These are phyloP conservation scores for Vaccinium corymbosum DNA, from an alignment of 148 eudicot species.

Conservation along the genomic window DNA sequence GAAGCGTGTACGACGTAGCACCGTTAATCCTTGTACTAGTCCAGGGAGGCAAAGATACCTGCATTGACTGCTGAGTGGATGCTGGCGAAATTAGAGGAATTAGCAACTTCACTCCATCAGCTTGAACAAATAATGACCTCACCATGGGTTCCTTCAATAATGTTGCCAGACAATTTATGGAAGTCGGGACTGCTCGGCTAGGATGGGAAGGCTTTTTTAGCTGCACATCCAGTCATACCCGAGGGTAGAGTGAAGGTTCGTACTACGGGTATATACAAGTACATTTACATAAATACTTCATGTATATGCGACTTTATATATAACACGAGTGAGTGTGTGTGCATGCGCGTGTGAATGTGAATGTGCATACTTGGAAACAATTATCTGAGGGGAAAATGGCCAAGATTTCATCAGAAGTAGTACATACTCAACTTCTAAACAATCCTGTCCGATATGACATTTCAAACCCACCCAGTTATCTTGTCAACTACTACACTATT, in stretches of 20 bases:
- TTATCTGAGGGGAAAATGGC: background rate
- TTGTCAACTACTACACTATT: background rate
- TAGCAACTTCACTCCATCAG: conserved; percentile 92
- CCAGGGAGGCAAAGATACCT: conserved; percentile 39
- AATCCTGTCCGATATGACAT: background rate
- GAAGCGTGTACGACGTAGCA: background rate
- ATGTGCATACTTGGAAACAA: background rate
- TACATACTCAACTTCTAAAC: background rate
- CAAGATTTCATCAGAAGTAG: background rate
- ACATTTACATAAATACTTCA: background rate
- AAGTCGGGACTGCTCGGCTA: conserved; percentile 61
- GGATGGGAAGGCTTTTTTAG: conserved; percentile 90
- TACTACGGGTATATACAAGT: background rate
- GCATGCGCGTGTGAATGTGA: no score
- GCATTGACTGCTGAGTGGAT: conserved; percentile 88
- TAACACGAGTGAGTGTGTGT: background rate
- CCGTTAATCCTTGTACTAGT: background rate
- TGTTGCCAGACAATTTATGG: conserved; percentile 73
- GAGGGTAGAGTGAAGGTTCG: conserved; percentile 5
- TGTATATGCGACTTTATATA: background rate
- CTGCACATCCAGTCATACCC: conserved; percentile 43
- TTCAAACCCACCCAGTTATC: background rate
- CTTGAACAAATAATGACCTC: conserved; percentile 86
- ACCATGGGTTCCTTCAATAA: conserved; percentile 84
- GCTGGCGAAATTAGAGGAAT: conserved; percentile 87